These are phyloP conservation scores for Moniliella sp. DNA, from an alignment of 1,284 basidiomycete species.

Conservation along the genomic window DNA sequence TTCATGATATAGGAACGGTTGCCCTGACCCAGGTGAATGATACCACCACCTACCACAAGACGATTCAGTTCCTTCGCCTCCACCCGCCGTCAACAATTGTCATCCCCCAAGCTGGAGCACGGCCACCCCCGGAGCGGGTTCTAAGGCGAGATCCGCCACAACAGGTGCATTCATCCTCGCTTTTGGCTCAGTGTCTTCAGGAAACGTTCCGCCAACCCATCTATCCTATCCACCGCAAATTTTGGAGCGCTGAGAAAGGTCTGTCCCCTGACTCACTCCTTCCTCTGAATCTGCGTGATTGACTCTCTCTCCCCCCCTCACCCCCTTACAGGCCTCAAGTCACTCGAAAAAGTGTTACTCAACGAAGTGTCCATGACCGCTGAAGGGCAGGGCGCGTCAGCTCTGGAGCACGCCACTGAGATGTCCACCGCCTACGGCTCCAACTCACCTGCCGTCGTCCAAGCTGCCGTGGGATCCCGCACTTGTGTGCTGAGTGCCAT, in stretches of 20 bases:
- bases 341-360: too few relatives aligned
- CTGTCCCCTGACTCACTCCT: slow-evolving; percentile 5
- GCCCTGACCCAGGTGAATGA: slow-evolving; percentile 36
- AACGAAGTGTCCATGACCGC: too few relatives aligned
- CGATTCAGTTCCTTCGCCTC: slow-evolving; percentile 59
- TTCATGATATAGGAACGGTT: neutral
- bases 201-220: slow-evolving; percentile 49
- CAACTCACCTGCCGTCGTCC: slow-evolving; percentile 5
- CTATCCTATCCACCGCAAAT: slow-evolving; percentile 49
- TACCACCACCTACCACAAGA: slow-evolving; percentile 51
- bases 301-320: slow-evolving; percentile 37
- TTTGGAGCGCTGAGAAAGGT: slow-evolving; percentile 63
- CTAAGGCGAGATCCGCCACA: neutral
- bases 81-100: slow-evolving; percentile 51
- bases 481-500: slow-evolving; percentile 67
- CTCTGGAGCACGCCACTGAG: too few relatives aligned
- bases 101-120: too few relatives aligned
- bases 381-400: too few relatives aligned
- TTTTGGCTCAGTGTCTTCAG: slow-evolving; percentile 49
- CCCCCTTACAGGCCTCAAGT: slow-evolving; percentile 54
- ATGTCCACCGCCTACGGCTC: neutral
- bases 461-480: slow-evolving; percentile 37
- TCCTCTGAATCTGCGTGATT: neutral
- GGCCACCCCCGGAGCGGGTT: slow-evolving; percentile 1
- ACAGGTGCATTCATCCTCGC: slow-evolving; percentile 2